Conservation (phyloP, 129 eudicot species). For the Sambucus nigra region DNA sequence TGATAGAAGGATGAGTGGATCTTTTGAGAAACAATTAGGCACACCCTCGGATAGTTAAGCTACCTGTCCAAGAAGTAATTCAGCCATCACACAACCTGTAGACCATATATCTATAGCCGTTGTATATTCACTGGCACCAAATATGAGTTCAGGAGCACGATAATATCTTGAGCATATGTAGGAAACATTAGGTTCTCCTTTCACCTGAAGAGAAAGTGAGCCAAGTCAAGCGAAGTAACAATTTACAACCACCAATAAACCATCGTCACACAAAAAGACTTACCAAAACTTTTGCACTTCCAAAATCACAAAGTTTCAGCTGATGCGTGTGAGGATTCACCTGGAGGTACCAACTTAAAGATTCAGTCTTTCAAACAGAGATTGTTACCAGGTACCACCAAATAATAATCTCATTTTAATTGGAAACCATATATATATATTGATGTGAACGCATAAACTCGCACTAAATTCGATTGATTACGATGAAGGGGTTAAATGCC, state of each 20-base stretch:
- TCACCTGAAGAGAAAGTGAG: slow-evolving; percentile 39
- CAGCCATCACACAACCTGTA: slow-evolving; percentile 99
- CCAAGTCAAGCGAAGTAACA: slow-evolving; percentile 6
- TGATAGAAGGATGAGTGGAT: neutral
- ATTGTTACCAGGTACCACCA: neutral
- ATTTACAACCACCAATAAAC: slow-evolving; percentile 6
- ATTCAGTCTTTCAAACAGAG: slow-evolving; percentile 13
- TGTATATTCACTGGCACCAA: slow-evolving; percentile 97
- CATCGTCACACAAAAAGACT: slow-evolving; percentile 19
- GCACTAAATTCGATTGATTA: too few species aligned
- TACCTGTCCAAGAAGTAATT: slow-evolving; percentile 97
- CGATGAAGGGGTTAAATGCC: too few species aligned
- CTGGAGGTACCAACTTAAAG: slow-evolving; percentile 31
- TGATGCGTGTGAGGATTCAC: slow-evolving; percentile 99
- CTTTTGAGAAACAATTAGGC: neutral
- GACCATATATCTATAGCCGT: slow-evolving; percentile 99
- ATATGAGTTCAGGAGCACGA: slow-evolving; percentile 98
- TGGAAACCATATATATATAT: too few species aligned
- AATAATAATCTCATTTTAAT: too few species aligned
- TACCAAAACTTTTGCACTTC: slow-evolving; percentile 99
- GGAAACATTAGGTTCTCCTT: slow-evolving; percentile 98
- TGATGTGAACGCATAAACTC: too few species aligned
- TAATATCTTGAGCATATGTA: slow-evolving; percentile 97
- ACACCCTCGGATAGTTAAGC: neutral
- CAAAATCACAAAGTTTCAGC: slow-evolving; percentile 94